A percentile compares a stretch with the other conserved stretches of the same genome.
Conservation (phyloP, 2,329 filamentous ascomycete genomes). For the Coleophoma cylindrospora region DNA sequence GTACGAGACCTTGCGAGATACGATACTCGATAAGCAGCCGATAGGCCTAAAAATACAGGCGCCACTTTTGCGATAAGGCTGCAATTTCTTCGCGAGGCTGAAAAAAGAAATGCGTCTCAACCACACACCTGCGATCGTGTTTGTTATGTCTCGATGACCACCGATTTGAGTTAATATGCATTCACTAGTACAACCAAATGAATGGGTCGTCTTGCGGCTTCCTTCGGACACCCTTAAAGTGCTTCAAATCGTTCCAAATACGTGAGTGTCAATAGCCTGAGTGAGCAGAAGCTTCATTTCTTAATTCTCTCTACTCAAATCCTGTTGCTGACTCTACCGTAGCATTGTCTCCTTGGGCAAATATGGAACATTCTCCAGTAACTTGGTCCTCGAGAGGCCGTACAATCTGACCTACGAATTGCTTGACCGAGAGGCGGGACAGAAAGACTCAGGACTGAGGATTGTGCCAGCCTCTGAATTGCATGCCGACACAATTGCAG, state of each 20-base stretch:
- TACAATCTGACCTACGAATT: conserved; percentile 91
- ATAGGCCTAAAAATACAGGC: too few species aligned
- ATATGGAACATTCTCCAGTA: conserved; percentile 86
- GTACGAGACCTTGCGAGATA: not conserved
- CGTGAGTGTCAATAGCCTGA: conserved; percentile 36
- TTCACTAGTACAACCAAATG: conserved; percentile 46
- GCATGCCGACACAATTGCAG: conserved; percentile 68
- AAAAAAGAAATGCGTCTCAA: too few species aligned
- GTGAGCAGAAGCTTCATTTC: conserved; percentile 13
- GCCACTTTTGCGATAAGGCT: not conserved
- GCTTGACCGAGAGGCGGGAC: conserved; percentile 61
- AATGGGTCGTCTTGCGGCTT: conserved; percentile 55
- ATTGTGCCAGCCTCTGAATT: conserved; percentile 78
- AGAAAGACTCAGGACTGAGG: conserved; percentile 64
- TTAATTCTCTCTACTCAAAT: conserved; percentile 6
- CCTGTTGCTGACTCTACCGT: conserved; percentile 15
- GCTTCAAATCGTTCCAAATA: conserved; percentile 54
- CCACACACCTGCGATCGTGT: too few species aligned
- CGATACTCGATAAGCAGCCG: not conserved
- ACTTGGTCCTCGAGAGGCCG: conserved; percentile 84
- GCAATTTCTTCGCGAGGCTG: not conserved
- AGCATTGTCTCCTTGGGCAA: conserved; percentile 88
- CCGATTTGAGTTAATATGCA: conserved; percentile 16
- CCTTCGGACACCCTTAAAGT: conserved; percentile 54
- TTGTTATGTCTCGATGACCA: not conserved